Base-by-base conservation (phyloP, 1,139 yeast genomes). In the Kurtzmaniella quercitrusa region DNA sequence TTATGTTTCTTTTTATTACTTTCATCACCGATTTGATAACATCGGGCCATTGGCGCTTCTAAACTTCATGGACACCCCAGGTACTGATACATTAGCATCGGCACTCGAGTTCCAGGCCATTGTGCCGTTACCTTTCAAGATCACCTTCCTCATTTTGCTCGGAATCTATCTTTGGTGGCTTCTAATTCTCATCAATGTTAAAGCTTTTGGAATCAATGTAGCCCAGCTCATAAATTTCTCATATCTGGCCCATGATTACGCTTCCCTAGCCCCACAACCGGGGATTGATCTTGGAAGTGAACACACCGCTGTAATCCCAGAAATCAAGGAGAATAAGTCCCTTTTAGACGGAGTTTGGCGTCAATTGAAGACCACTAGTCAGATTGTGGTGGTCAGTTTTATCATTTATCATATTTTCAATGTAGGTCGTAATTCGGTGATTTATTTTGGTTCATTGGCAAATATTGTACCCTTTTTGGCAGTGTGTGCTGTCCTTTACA, bases 71-170 rank as follows among this genome's bases (percentile, higher is more conserved):
- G 38, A 36, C 16, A 36, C 25, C 5, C 38, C 38, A 4, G 27
- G 19, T 6, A 15, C 21, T 15, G 38, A 36, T 19, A 36, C 38
- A 11, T 21, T 38, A 12, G 21, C 21, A 2, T 23, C 42, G 14
- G 31, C 38, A 19, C 34, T 34, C n/a, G 43, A 40, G 34, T 43
- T 27, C 25, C 21, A 39, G 19, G 11, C 36, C 10, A 47, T 67
- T 37, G 48, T 72, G 10, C 77, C 78, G 11, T 57, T 70, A 29
- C 75, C 76, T 11, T 70, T 67, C 50, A 56, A 70, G 45, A 60
- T 70, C 37, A 51, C 69, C 6, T 52, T 65, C 19, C 51, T 67
- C 3, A 48, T 71, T 10, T 63, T 65, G 42, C 46, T 66, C 16
- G 75, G 73, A 0, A 56, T 60, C 3, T 50, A 57, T 7, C 52